phyloP scores from a whole-genome alignment of 2,329 filamentous ascomycete species.

The Dryadomyces sulphureus region DNA sequence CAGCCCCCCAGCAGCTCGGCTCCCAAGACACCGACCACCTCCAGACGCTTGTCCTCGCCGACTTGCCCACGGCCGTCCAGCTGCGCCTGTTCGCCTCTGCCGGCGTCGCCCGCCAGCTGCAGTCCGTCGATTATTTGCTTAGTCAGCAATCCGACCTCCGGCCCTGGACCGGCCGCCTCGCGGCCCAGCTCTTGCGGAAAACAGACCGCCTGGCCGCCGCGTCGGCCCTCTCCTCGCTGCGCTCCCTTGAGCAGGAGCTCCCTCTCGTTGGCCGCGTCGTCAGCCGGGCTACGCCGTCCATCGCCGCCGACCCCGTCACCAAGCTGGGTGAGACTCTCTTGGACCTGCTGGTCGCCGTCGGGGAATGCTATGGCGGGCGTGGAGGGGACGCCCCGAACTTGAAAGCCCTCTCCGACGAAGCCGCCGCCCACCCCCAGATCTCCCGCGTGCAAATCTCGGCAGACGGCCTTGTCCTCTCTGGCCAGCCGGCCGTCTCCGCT shows the following conservation, averaged over 20 bases:
- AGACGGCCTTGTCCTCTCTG: conserved; percentile 1
- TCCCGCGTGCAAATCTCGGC: background rate
- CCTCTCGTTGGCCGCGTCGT: conserved; percentile 44
- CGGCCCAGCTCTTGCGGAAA: conserved; percentile 38
- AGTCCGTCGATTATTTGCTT: conserved; percentile 32
- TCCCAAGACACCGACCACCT: conserved; percentile 4
- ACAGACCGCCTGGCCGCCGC: conserved; percentile 33
- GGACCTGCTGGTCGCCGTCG: conserved; percentile 26
- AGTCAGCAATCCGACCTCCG: conserved; percentile 18
- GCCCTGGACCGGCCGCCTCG: conserved; percentile 32
- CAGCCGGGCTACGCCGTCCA: conserved; percentile 29
- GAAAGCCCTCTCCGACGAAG: conserved; percentile 12
- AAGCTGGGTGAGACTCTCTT: conserved; percentile 34
- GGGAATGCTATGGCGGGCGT: conserved; percentile 20
- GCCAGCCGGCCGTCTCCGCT: background rate
- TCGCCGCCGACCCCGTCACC: conserved; percentile 33
- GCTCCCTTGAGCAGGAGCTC: conserved; percentile 50
- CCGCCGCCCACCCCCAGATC: conserved; percentile 3
- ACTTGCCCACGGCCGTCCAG: conserved; percentile 25
- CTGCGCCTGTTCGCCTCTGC: conserved; percentile 25
- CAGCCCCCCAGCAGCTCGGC: too few species aligned
- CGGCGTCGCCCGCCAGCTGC: conserved; percentile 24
- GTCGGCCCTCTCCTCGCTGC: conserved; percentile 44
- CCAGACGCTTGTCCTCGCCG: conserved; percentile 27
- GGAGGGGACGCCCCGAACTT: conserved; percentile 8